Percentiles rank a stretch among this genome's conserved stretches.
Evolutionary conservation across 768 basidiomycete species (phyloP).

Genomic region (Suillus sp.): DNA sequence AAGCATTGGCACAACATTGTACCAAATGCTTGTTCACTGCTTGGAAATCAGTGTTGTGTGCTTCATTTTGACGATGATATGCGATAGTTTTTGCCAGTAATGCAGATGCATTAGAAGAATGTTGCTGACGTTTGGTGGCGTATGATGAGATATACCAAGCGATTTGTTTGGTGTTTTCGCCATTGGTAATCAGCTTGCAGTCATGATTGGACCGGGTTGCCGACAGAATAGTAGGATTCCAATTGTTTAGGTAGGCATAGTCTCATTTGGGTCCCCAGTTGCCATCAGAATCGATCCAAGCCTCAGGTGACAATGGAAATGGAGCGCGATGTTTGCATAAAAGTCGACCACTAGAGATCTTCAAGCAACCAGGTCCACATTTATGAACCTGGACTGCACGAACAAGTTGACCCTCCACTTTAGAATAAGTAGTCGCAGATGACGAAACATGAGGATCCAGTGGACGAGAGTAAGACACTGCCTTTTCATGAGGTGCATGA

Average conservation of each 20-base stretch:
- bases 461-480: neutral
- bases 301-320: neutral
- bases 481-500: rapidly evolving
- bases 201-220: neutral
- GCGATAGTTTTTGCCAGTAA: neutral
- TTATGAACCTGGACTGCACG: neutral
- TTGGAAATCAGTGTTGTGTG: no score
- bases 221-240: neutral
- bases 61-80: no score
- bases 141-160: neutral
- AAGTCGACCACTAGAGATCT: neutral
- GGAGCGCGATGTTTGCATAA: neutral
- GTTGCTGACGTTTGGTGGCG: neutral
- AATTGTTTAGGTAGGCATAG: neutral
- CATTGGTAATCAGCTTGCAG: neutral
- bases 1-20: no score
- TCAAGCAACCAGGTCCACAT: neutral
- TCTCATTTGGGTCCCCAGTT: neutral
- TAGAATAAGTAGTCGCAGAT: no score
- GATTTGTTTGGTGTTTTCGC: neutral
- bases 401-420: neutral
- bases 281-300: neutral
- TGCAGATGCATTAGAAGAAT: neutral
- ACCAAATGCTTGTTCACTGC: no score
- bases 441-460: no score